Evolutionary conservation across 164 flowering plant species (phyloP).

Genomic region (Euptelea pleiosperma): DNA sequence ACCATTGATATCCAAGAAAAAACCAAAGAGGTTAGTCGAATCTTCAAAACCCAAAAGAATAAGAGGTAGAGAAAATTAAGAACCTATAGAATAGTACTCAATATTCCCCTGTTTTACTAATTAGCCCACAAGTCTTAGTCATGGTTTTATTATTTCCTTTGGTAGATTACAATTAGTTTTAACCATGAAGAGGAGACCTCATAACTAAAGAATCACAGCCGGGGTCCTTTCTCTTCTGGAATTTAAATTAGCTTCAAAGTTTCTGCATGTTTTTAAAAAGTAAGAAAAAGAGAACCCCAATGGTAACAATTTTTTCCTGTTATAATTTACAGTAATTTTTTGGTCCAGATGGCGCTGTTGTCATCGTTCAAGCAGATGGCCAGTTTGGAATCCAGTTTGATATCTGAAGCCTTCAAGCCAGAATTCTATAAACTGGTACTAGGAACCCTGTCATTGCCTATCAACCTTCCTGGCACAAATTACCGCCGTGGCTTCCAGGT

Average conservation of each 20-base stretch:
- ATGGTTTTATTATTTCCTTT: too few relatives aligned
- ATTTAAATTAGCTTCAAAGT: too few relatives aligned
- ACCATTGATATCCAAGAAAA: slow-evolving; percentile 72
- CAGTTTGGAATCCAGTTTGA: slow-evolving; percentile 42
- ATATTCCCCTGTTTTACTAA: background rate
- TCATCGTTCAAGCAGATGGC: slow-evolving; percentile 80
- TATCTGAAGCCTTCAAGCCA: slow-evolving; percentile 49
- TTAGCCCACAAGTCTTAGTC: too few relatives aligned
- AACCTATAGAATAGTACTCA: background rate
- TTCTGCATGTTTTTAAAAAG: too few relatives aligned
- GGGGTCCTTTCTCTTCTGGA: too few relatives aligned
- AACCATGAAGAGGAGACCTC: too few relatives aligned
- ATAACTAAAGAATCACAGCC: too few relatives aligned
- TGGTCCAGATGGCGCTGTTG: slow-evolving; percentile 76
- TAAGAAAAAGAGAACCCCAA: background rate
- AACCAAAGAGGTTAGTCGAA: slow-evolving; percentile 72
- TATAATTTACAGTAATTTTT: slow-evolving; percentile 12
- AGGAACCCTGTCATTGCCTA: slow-evolving; percentile 87
- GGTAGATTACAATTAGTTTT: too few relatives aligned
- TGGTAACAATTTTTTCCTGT: background rate
- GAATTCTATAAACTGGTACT: slow-evolving; percentile 82
- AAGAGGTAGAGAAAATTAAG: too few relatives aligned
- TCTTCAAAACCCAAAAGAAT: background rate
- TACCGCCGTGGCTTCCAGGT: slow-evolving; percentile 76
- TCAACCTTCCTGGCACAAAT: slow-evolving; percentile 87